Evolutionary conservation across 352 stramenopile species (phyloP).

Genomic region (Phytophthora citricola): DNA sequence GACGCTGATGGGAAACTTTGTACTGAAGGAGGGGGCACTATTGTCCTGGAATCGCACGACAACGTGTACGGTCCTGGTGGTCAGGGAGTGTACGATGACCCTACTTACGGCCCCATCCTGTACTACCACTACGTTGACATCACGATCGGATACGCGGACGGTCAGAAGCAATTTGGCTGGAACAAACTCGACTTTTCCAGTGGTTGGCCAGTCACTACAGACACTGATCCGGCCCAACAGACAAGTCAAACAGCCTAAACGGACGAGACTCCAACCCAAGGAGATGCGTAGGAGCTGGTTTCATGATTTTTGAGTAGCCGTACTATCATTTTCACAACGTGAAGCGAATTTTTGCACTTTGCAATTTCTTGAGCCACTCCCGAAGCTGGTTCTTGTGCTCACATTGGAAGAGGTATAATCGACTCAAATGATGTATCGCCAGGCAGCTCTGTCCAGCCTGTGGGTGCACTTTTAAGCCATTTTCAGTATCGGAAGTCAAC

Average conservation of each 20-base stretch:
- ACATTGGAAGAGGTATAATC: constrained; percentile 55
- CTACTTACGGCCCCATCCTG: constrained; percentile 23
- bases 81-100: constrained; percentile 33
- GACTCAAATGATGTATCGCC: constrained; percentile 26
- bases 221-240: not conserved
- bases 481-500: not conserved
- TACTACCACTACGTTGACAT: constrained; percentile 48
- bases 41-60: constrained; percentile 23
- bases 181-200: constrained; percentile 61
- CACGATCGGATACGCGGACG: constrained; percentile 47
- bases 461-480: not conserved
- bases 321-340: too few relatives aligned
- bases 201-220: constrained; percentile 24
- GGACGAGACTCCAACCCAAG: not conserved
- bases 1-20: constrained; percentile 17
- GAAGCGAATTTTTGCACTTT: constrained; percentile 40
- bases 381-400: constrained; percentile 51
- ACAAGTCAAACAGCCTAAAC: not conserved
- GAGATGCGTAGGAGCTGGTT: not conserved
- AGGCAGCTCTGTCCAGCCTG: constrained; percentile 17
- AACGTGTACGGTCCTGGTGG: constrained; percentile 29
- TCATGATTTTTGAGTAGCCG: not conserved
- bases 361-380: constrained; percentile 75
- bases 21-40: constrained; percentile 24
- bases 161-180: constrained; percentile 61